Evolutionary conservation across 768 basidiomycete species (phyloP), one percentile per base, ranked within the genome.

Genomic region (Pleurotus cornucopiae): DNA sequence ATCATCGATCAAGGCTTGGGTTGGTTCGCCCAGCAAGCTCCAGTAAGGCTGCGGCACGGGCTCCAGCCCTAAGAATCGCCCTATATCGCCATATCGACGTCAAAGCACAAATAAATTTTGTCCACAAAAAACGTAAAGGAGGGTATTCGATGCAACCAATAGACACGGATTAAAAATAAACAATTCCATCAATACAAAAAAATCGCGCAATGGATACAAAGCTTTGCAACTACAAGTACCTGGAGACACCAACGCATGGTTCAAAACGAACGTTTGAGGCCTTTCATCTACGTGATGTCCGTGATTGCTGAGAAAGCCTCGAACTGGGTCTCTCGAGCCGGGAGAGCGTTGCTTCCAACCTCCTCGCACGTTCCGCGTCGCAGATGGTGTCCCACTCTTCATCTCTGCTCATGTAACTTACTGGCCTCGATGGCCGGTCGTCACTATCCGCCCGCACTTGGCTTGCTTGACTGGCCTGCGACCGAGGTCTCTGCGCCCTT

Each of bases 331-430:
- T 62, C 61, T 80, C 75, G 61, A 81, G 61, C 48, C 64, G 72
- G 40, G 76, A 70, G 64, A 87, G 69, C 6, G 84, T 81, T 60
- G 83, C 80, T 64, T 85, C 85, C 48, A 86, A 67, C 45, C 66
- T 66, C 51, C 73, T 69, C 11, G 82, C 82, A 45, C 81, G 69
- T 53, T 82, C 80, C 13, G 79, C 79, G 64, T 84, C 75, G 54
- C 73, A 70, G 20, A 78, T 71, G 55, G 71, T 77, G 61, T 86
- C 80, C 81, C 82, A 83, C 30, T 80, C 75, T 55, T 80, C 79
- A 60, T 83, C 83, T 43, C 64, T 69, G 57, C 80, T 83, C 52
- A 65, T 61, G 64, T 85, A 84, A 67, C 83, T 85, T 54, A 76
- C 55, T n/a, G 82, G 82, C 39, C 51, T 23, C 5, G 51, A 53